Evolutionary conservation across 345 rosid species (phyloP), one percentile per base, ranked within the genome.

Genomic region (Raphanus sativus): DNA sequence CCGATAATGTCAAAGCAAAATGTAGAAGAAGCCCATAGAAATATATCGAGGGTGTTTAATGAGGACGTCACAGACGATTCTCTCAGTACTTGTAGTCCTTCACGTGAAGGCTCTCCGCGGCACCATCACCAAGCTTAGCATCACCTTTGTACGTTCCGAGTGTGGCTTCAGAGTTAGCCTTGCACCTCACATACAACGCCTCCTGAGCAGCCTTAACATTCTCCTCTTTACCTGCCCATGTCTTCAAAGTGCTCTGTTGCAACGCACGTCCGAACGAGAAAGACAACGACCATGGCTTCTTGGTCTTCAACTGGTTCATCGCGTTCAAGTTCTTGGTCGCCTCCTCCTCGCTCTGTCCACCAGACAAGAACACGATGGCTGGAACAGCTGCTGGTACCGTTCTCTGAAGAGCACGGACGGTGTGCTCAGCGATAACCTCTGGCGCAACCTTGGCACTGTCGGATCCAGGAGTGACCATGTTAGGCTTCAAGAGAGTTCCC

Each of bases 401-500:
- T 52, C 98, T 86, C 75, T 87, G 96, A 5, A 95, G 90, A 62
- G 99, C 91, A 17, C 90, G 89, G 74, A 92, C 89, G 0, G 96
- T 92, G 89, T 83, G 82, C 87, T 91, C 91, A 0, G 99, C 99
- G 32, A 92, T 84, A 56, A 92, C 94, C 65, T 92, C 92, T 0
- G 94, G 91, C 3, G 94, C 9, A 67, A 90, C 98, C 86, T 95
- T 92, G 3, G 87, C 77, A 17, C 96, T 71, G 29, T 89, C 96
- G 0, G 97, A 95, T 67, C 98, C 99, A 0, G 96, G 99, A 58
- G 99, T 92, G 13, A 95, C 99, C 99, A 92, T 94, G 97, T 90
- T 94, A 50, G 97, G 97, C 83, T 91, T 91, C 97, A 94, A 86
- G 9, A 91, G 83, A 2, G 94, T 89, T 8, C 99, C 99, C 86